Base-by-base conservation (phyloP, 2,329 filamentous ascomycete genomes). In the Mariannaea sp. region DNA sequence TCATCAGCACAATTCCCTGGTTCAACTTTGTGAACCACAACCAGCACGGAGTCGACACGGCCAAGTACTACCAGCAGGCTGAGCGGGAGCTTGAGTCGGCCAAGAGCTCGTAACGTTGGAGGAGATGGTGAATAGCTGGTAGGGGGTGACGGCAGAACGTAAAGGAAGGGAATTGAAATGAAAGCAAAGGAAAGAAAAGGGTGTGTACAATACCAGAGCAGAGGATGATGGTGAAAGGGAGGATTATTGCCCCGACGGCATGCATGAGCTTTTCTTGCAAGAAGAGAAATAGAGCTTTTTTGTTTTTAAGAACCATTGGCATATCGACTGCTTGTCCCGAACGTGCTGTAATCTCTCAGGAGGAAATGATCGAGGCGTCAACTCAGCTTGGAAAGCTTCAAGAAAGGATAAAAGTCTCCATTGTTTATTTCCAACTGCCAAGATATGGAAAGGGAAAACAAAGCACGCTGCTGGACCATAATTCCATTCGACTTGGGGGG, bases 11-110 rank as follows among this genome's bases (percentile, higher is more conserved):
- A 49, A 77, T 99, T 51, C 92, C 93, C 32, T 97, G 92, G 94
- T 93, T 96, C 77, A 99, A 99, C 80, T 89, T 99, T 76, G 93
- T 96, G 69, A 97, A 99, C 76, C 94, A 99, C 76, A 87, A 84
- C 71, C 79, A 95, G 83, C 94, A 99, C 73, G 94, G 94, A 65
- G 90, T 99, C 54, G 94, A 99, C 73, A 99, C 94, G 26, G 92
- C 93, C 61, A 99, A 99, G 79, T 99, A 99, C 79, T 99, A 96
- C 76, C 87, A 88, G 71, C 91, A 96, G 73, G 94, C 94, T 7
- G 94, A 99, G 80, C 81, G 87, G 72, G 94, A 99, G 75, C 76
- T 99, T 67, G 94, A 96, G 77, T 87, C 86, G 42, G 32, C 44
- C 2, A 43, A 56, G 46, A 60, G 55, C 30, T 63, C 53, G 44